These are phyloP conservation scores for Xerocomellus amylosporus DNA, from an alignment of 768 basidiomycete species.

Conservation along the genomic window DNA sequence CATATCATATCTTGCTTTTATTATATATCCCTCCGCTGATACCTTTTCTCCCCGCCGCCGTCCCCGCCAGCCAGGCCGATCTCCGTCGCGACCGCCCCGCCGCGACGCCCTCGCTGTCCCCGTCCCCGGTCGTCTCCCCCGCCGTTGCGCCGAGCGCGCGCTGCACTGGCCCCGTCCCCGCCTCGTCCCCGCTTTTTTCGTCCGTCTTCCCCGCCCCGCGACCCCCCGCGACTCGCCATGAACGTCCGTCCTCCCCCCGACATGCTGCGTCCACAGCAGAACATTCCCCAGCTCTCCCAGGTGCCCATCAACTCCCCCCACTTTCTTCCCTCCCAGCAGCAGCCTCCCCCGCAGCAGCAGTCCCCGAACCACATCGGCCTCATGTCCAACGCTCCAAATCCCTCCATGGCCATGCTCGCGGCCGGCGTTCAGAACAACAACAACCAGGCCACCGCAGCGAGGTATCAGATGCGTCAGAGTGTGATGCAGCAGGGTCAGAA, in stretches of 20 bases:
- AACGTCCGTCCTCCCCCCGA: constrained; percentile 46
- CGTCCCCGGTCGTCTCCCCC: constrained; percentile 3
- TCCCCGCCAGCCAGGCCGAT: constrained; percentile 14
- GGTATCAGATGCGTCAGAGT: constrained; percentile 36
- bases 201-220: background rate
- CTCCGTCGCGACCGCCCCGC: constrained; percentile 15
- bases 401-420: constrained; percentile 40
- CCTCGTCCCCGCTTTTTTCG: constrained; percentile 2
- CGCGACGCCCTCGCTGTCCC: constrained; percentile 4
- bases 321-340: constrained; percentile 39
- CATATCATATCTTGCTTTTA: constrained; percentile 29
- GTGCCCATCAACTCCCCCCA: constrained; percentile 36
- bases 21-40: constrained; percentile 11
- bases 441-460: constrained; percentile 22
- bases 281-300: constrained; percentile 40
- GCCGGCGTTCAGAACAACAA: constrained; percentile 26
- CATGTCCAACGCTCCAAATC: constrained; percentile 34
- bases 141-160: constrained; percentile 1
- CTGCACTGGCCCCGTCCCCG: background rate
- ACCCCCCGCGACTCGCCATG: constrained; percentile 34
- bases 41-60: background rate
- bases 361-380: constrained; percentile 35
- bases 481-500: constrained; percentile 39
- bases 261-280: constrained; percentile 44
- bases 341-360: constrained; percentile 35